A percentile compares a stretch with the other conserved stretches of the same genome.
Conservation (phyloP, 768 basidiomycete species). For the Tulasnella sp. region DNA sequence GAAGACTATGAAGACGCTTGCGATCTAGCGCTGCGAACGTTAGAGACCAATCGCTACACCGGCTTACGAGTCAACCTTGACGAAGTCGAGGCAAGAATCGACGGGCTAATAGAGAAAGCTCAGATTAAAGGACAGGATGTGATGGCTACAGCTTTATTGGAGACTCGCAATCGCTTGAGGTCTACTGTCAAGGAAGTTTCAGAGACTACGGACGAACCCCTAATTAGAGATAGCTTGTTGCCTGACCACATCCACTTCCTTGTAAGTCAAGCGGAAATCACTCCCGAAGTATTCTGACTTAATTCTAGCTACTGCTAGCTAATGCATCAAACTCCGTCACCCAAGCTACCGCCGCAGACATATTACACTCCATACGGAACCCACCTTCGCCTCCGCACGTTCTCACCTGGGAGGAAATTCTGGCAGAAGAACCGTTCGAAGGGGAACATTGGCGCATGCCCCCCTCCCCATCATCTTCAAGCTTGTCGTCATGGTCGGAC, state of each 20-base stretch:
- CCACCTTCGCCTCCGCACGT: conserved; percentile 29
- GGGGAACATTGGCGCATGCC: conserved; percentile 78
- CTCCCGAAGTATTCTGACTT: background rate
- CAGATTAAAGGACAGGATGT: conserved; percentile 52
- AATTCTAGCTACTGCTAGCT: conserved; percentile 34
- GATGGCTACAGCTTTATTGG: conserved; percentile 48
- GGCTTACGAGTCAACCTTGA: conserved; percentile 45
- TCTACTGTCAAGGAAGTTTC: background rate
- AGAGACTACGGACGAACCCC: background rate
- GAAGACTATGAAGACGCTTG: conserved; percentile 38
- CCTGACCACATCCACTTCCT: conserved; percentile 66
- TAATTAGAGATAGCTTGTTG: conserved; percentile 22
- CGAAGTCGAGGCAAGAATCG: conserved; percentile 39
- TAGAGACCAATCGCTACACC: conserved; percentile 49
- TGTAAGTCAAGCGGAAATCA: conserved; percentile 29
- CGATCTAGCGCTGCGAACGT: conserved; percentile 45
- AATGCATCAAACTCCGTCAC: conserved; percentile 39
- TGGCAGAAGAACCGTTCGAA: conserved; percentile 73
- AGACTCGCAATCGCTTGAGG: conserved; percentile 41
- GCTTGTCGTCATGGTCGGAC: background rate
- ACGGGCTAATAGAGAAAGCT: conserved; percentile 58
- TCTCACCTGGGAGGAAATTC: conserved; percentile 68
- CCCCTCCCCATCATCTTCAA: conserved; percentile 30
- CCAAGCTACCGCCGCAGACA: conserved; percentile 38
- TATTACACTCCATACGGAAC: conserved; percentile 38